These are phyloP conservation scores for Phytophthora aleatoria DNA, from an alignment of 352 stramenopile genomes.

Conservation along the genomic window DNA sequence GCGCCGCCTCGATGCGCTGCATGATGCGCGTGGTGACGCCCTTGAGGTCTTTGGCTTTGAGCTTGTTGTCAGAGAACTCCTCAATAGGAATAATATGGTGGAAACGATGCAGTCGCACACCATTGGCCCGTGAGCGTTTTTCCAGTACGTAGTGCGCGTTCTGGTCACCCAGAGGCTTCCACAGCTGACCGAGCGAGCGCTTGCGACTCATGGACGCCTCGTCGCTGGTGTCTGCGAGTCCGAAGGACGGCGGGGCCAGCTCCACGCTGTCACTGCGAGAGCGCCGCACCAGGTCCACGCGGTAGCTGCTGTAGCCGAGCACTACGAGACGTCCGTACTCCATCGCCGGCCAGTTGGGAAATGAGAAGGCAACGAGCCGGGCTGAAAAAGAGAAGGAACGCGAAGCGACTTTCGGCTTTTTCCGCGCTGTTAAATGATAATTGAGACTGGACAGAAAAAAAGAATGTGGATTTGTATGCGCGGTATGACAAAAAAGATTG, in stretches of 20 bases:
- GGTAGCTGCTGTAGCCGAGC: constrained; percentile 87
- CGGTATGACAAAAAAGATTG: constrained; percentile 13
- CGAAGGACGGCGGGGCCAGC: constrained; percentile 36
- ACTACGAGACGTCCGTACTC: constrained; percentile 86
- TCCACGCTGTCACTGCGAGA: constrained; percentile 27
- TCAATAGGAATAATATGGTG: constrained; percentile 52
- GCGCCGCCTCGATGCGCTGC: constrained; percentile 45
- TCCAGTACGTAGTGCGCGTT: constrained; percentile 71
- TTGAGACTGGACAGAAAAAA: constrained; percentile 1
- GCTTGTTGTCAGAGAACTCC: constrained; percentile 6
- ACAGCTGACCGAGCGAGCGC: constrained; percentile 58
- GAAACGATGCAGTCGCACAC: constrained; percentile 55
- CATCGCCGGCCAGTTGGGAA: constrained; percentile 36
- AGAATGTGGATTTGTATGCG: constrained; percentile 8
- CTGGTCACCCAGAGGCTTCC: constrained; percentile 75
- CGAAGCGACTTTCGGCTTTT: background rate
- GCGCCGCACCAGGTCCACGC: constrained; percentile 51
- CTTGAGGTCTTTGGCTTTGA: constrained; percentile 46
- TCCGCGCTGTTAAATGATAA: background rate
- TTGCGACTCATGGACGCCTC: constrained; percentile 34
- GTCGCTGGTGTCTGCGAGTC: constrained; percentile 30
- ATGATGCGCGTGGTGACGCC: constrained; percentile 59
- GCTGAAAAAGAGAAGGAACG: constrained; percentile 1
- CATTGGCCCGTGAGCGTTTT: constrained; percentile 54
- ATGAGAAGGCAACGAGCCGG: constrained; percentile 14